Conservation (phyloP, 345 rosid genomes). For the Isatis tinctoria region DNA sequence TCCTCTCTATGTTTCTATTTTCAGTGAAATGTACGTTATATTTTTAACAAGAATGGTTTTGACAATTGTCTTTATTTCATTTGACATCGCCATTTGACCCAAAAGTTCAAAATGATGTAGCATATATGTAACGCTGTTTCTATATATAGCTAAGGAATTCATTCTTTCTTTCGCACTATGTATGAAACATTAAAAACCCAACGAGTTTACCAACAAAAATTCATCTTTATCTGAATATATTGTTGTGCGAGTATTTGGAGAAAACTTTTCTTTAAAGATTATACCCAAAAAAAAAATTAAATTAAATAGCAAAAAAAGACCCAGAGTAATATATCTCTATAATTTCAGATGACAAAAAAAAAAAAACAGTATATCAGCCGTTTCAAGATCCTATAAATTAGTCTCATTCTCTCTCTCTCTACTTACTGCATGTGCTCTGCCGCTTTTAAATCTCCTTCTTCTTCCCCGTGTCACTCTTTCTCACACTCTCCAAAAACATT, state of each 20-base stretch:
- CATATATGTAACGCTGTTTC: too few species aligned
- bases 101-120: not conserved
- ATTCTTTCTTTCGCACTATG: not conserved
- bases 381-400: conserved; percentile 32
- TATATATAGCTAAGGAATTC: not conserved
- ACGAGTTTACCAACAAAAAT: not conserved
- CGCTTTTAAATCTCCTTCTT: conserved; percentile 29
- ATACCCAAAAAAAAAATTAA: not conserved
- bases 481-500: conserved; percentile 23
- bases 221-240: not conserved
- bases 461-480: conserved; percentile 33
- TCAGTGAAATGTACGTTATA: not conserved
- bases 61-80: conserved; percentile 10
- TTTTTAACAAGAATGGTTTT: not conserved
- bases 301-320: not conserved
- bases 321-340: too few species aligned
- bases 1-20: not conserved
- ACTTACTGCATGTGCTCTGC: conserved; percentile 33
- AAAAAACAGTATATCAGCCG: conserved; percentile 12
- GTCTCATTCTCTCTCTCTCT: conserved; percentile 14
- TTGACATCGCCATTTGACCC: not conserved
- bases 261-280: not conserved
- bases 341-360: too few species aligned
- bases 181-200: not conserved
- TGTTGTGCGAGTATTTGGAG: not conserved